Evolutionary conservation across 352 stramenopile species (phyloP), one percentile per base, ranked within the genome.

Genomic region (Globisporangium parvum): DNA sequence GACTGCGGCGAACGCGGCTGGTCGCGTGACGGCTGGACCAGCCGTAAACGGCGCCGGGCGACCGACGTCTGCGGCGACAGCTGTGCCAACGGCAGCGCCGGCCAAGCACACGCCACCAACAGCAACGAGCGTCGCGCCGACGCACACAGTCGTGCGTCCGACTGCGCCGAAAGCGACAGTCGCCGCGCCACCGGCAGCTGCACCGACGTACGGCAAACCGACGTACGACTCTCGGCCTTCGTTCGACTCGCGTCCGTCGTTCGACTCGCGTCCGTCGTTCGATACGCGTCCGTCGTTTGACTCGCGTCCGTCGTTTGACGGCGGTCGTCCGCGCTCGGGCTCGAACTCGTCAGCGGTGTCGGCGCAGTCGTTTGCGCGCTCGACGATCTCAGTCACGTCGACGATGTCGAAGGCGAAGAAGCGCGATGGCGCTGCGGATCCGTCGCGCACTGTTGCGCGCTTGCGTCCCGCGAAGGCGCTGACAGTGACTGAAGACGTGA

Each of bases 391-490:
- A 1, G 75, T 88, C 53, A 77, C 79, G n/a, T 95, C 85, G 18
- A 90, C 74, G 6, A 72, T 87, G 41, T 89, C 78, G 21, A 87
- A 81, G 33, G 47, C 69, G 8, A 90, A 77, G 59, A 87, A 89
- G 59, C 62, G 64, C 24, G 51, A 81, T 9, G 64, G 67, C 17
- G 47, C 66, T n/a, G 40, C 56, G 1, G 85, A 93, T 53, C 51
- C 69, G 15, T 90, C 80, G 20, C 76, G 86, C 17, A 88, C 82
- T 0, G 86, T 96, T 26, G 79, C 82, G 23, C 77, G 84, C 14
- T 53, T 96, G 55, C 82, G 84, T 2, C 86, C 85, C 24, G 83
- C 85, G 0, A 96, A 98, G 59, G 88, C 95, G 0, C 71, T 98
- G 44, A 96, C 91, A 11, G 85, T 96, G 0, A 65, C 66, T 1